A percentile compares a stretch with the other conserved stretches of the same genome.
These are phyloP conservation scores for Coprinopsis cinerea DNA, from an alignment of 768 basidiomycete genomes.

Conservation along the genomic window DNA sequence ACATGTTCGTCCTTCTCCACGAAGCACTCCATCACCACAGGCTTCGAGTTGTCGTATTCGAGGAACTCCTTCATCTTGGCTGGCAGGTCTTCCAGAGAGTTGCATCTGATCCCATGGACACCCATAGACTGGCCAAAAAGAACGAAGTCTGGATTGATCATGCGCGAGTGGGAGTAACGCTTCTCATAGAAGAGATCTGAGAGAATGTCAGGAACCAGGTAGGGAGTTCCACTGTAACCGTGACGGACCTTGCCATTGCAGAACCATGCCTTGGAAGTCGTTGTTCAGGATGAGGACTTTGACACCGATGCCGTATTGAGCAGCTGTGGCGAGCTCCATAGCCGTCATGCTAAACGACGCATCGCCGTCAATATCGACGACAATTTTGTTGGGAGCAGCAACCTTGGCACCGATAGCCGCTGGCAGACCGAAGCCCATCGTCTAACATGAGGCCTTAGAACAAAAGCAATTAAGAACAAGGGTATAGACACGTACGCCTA, in stretches of 20 bases:
- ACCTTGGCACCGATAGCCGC: slow-evolving; percentile 96
- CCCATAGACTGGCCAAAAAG: slow-evolving; percentile 86
- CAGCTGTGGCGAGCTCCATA: slow-evolving; percentile 95
- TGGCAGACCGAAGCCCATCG: slow-evolving; percentile 98
- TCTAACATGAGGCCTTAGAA: too few species aligned
- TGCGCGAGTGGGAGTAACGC: slow-evolving; percentile 91
- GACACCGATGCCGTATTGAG: slow-evolving; percentile 88
- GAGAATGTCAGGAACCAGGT: too few species aligned
- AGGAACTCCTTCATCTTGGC: slow-evolving; percentile 98
- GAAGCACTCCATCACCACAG: slow-evolving; percentile 86
- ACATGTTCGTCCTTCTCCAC: slow-evolving; percentile 85
- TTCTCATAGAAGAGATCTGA: slow-evolving; percentile 93
- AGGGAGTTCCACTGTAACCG: too few species aligned
- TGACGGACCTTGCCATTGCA: slow-evolving; percentile 90
- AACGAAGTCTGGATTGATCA: slow-evolving; percentile 96
- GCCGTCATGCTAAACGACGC: slow-evolving; percentile 99
- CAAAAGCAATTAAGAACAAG: too few species aligned
- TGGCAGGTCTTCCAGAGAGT: slow-evolving; percentile 67
- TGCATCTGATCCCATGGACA: slow-evolving; percentile 83
- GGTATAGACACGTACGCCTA: slow-evolving; percentile 61
- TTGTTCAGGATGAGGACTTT: slow-evolving; percentile 93
- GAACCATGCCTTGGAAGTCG: slow-evolving; percentile 98
- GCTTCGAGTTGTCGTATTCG: slow-evolving; percentile 83
- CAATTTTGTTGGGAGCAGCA: slow-evolving; percentile 86
- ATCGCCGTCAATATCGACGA: slow-evolving; percentile 96